These are phyloP conservation scores for Coemansia sp. DNA, from an alignment of 192 early-diverging fungal genomes.

Conservation along the genomic window DNA sequence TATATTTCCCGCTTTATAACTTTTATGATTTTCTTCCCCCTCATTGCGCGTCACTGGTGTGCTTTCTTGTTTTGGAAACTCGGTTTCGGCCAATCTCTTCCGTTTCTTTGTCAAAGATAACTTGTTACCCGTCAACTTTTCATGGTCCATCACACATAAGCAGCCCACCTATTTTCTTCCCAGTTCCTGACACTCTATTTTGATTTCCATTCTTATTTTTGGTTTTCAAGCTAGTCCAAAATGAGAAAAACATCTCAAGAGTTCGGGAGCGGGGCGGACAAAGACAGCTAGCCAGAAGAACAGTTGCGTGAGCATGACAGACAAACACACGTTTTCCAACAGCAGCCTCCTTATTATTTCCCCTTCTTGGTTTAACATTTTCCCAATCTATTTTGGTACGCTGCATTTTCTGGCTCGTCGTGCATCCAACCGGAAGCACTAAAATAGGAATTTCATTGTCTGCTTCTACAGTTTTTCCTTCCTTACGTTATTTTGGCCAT, in stretches of 20 bases:
- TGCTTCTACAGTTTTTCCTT: not conserved
- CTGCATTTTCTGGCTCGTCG: not conserved
- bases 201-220: not conserved
- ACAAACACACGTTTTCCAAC: too few species aligned
- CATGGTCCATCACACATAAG: not conserved
- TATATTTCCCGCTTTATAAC: not conserved
- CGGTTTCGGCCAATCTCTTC: conserved; percentile 3
- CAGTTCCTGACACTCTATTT: not conserved
- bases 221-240: not conserved
- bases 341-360: not conserved
- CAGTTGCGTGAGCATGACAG: not conserved
- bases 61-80: not conserved
- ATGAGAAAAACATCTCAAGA: not conserved
- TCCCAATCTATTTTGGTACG: not conserved
- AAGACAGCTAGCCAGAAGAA: not conserved
- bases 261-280: not conserved
- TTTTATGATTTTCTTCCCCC: not conserved
- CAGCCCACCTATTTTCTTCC: not conserved
- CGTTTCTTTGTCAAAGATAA: conserved; percentile 4
- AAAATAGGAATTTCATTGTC: not conserved
- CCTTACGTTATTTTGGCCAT: not conserved
- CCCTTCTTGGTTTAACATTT: not conserved
- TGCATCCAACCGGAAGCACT: not conserved
- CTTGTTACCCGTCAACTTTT: not conserved
- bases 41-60: not conserved